Base-by-base conservation (phyloP, 495 filamentous ascomycete species). In the Daldinia grandis region DNA sequence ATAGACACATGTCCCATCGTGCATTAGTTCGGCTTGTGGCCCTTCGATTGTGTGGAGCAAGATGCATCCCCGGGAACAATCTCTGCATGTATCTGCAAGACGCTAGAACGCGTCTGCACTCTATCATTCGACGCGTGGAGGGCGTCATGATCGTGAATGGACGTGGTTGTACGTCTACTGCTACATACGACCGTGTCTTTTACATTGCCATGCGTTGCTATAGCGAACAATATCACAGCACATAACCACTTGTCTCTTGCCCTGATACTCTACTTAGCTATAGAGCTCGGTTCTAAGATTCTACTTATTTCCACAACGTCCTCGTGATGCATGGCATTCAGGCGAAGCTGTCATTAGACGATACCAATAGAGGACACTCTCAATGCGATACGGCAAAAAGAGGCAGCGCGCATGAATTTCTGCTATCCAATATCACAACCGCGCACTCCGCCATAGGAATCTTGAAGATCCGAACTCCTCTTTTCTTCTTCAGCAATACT, bases 181-280 rank as follows among this genome's bases (percentile, higher is more conserved):
- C 64, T 67, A 64, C 67, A 73, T 72, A 67, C 72, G n/a, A 64
- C 73, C 69, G 75, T 63, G 67, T 68, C 51, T 38, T 55, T 56
- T 21, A 35, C 10, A 12, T 14, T 35, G 33, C 10, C 14, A 35
- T 69, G 58, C 58, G 62, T 47, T 30, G 49, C 59, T 54, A 61
- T 61, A 58, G 66, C 73, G 75, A 76, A 77, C 73, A 59, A 64
- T 59, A 71, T 68, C 56, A 62, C 63, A 66, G 64, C 65, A 66
- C 68, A 71, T 58, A 44, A 30, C 64, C 47, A 54, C 64, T 68
- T 63, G 14, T 64, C 68, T 73, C 64, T 38, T 55, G 69, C 56
- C 58, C 66, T 75, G 75, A 69, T 35, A 75, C 73, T 63, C 19
- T 47, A 47, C 19, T 21, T 9, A 21, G 19, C 42, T 47, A 24